Conservation (phyloP, 2,329 filamentous ascomycete species). For the Talaromyces sp. region DNA sequence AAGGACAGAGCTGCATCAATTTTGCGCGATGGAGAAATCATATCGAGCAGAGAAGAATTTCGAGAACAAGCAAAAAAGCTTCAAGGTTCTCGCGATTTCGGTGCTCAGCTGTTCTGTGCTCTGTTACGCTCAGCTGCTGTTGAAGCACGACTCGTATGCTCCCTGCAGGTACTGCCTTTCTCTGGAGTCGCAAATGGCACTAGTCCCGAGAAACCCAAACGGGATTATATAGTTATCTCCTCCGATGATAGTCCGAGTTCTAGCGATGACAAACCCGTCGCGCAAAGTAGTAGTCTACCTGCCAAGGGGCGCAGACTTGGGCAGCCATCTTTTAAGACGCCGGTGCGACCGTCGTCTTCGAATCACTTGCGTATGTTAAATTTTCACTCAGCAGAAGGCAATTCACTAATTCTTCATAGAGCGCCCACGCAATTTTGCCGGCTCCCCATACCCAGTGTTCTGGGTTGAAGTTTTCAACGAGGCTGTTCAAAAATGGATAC, state of each 20-base stretch:
- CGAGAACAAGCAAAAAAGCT: conserved; percentile 65
- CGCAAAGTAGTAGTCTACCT: conserved; percentile 19
- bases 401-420: conserved; percentile 21
- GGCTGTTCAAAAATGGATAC: conserved; percentile 86
- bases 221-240: conserved; percentile 39
- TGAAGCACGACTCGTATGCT: conserved; percentile 80
- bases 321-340: conserved; percentile 36
- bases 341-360: conserved; percentile 22
- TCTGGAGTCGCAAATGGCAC: conserved; percentile 47
- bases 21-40: conserved; percentile 64
- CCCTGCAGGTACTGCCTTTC: conserved; percentile 78
- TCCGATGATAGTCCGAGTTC: conserved; percentile 36
- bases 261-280: conserved; percentile 28
- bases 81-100: conserved; percentile 82
- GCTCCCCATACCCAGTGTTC: conserved; percentile 75
- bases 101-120: conserved; percentile 87
- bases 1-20: conserved; percentile 58
- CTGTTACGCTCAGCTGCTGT: conserved; percentile 80
- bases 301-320: conserved; percentile 35
- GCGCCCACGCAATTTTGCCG: conserved; percentile 11
- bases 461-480: conserved; percentile 92
- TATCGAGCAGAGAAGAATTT: conserved; percentile 72
- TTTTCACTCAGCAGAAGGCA: neutral
- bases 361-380: conserved; percentile 26
- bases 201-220: conserved; percentile 43